These are phyloP conservation scores for Draba incana DNA, from an alignment of 345 rosid species.

Conservation along the genomic window DNA sequence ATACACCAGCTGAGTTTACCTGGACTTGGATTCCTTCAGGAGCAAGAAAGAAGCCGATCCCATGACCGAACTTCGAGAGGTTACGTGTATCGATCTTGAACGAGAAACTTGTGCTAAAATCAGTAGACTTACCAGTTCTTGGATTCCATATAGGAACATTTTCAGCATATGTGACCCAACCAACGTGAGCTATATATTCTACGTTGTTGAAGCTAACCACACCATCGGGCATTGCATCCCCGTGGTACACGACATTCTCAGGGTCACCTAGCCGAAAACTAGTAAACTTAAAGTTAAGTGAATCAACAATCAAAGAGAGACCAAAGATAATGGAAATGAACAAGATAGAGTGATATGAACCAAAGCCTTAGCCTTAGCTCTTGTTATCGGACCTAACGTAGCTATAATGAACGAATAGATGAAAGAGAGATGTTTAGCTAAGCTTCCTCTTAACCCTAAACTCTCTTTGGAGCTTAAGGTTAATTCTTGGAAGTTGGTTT, in stretches of 20 bases:
- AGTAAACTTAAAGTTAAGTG: slow-evolving; percentile 19
- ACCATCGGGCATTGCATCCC: slow-evolving; percentile 18
- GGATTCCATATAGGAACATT: slow-evolving; percentile 27
- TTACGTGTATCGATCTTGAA: slow-evolving; percentile 7
- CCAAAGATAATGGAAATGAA: neutral
- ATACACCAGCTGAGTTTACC: slow-evolving; percentile 41
- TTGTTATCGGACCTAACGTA: too few relatives aligned
- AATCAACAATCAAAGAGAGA: slow-evolving; percentile 22
- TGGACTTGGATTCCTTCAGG: slow-evolving; percentile 39
- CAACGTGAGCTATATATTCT: slow-evolving; percentile 8
- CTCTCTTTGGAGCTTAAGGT: too few relatives aligned
- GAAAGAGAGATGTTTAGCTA: too few relatives aligned
- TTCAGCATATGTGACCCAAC: slow-evolving; percentile 26
- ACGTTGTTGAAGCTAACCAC: neutral
- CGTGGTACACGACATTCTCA: slow-evolving; percentile 10
- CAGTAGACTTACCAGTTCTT: slow-evolving; percentile 8
- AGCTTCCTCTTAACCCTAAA: too few relatives aligned
- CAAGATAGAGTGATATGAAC: too few relatives aligned
- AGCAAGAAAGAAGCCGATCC: slow-evolving; percentile 38
- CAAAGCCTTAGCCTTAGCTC: too few relatives aligned
- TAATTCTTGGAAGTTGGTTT: too few relatives aligned
- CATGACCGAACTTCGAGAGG: slow-evolving; percentile 15
- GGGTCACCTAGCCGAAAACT: slow-evolving; percentile 9
- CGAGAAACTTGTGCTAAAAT: slow-evolving; percentile 29
- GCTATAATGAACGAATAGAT: too few relatives aligned